Conservation (phyloP, 345 rosid species). For the Schrenkiella parvula region DNA sequence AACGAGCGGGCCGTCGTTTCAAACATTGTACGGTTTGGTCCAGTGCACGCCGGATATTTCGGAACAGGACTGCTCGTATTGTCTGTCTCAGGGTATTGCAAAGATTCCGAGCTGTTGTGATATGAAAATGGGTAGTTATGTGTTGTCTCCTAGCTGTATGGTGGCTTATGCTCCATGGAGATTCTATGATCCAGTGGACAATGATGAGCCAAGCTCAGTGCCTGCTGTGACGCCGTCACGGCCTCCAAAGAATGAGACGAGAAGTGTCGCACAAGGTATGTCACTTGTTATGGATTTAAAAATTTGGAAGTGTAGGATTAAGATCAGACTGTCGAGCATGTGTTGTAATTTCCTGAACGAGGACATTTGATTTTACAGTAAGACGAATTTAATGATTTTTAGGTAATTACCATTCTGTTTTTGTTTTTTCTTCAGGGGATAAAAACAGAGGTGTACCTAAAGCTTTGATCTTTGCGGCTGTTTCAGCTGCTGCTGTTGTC, state of each 20-base stretch:
- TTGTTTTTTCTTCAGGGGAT: neutral
- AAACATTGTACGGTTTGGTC: constrained; percentile 29
- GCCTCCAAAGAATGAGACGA: constrained; percentile 11
- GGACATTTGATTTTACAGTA: neutral
- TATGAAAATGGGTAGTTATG: constrained; percentile 35
- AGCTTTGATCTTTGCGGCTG: constrained; percentile 13
- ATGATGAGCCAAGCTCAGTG: constrained; percentile 18
- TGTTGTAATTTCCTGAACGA: neutral
- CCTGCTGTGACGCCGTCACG: constrained; percentile 7
- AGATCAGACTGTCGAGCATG: neutral
- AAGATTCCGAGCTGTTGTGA: constrained; percentile 29
- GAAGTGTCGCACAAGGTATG: constrained; percentile 5
- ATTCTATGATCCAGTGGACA: constrained; percentile 25
- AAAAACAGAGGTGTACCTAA: constrained; percentile 15
- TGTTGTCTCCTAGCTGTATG: constrained; percentile 37
- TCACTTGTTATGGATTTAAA: neutral
- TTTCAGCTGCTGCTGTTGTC: neutral
- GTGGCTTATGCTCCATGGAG: constrained; percentile 31
- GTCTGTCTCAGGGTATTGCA: constrained; percentile 25
- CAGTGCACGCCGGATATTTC: constrained; percentile 62
- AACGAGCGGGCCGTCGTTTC: constrained; percentile 1
- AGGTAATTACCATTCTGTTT: neutral
- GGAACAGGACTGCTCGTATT: constrained; percentile 33
- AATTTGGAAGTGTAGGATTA: neutral
- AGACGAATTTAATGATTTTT: neutral